These are phyloP conservation scores for Xylaria multiplex DNA, from an alignment of 2,329 filamentous ascomycete species.

Conservation along the genomic window DNA sequence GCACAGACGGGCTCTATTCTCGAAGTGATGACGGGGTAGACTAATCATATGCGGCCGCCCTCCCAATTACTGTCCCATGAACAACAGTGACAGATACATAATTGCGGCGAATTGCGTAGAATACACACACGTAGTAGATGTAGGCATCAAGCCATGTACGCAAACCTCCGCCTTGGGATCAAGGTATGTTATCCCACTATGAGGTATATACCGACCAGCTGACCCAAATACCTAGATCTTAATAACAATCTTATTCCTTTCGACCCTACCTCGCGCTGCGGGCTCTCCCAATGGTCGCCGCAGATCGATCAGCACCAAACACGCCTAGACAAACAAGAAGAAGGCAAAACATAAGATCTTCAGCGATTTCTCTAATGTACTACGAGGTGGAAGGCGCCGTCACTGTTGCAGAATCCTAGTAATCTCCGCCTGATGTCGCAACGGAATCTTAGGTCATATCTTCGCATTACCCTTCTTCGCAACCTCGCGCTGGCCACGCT, in stretches of 20 bases:
- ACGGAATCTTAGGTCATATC: slow-evolving; percentile 31
- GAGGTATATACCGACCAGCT: background rate
- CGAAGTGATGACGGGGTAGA: background rate
- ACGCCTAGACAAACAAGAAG: background rate
- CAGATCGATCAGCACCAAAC: slow-evolving; percentile 7
- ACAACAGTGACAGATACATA: background rate
- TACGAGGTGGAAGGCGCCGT: slow-evolving; percentile 4
- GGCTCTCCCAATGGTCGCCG: background rate
- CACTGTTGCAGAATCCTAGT: slow-evolving; percentile 20
- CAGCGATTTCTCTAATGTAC: background rate
- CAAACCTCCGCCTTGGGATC: background rate
- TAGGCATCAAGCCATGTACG: background rate
- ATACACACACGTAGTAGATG: background rate
- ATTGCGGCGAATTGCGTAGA: background rate
- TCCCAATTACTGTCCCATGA: background rate
- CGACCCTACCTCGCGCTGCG: background rate
- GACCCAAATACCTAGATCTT: slow-evolving; percentile 1
- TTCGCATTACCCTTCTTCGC: slow-evolving; percentile 1
- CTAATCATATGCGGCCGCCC: background rate
- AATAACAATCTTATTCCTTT: slow-evolving; percentile 1
- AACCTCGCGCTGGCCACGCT: background rate
- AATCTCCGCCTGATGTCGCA: slow-evolving; percentile 29
- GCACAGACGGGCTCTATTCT: background rate
- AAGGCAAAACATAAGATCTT: background rate
- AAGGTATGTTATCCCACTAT: background rate